Conservation (phyloP, 2,329 filamentous ascomycete species). For the Sporothrix brasiliensis region DNA sequence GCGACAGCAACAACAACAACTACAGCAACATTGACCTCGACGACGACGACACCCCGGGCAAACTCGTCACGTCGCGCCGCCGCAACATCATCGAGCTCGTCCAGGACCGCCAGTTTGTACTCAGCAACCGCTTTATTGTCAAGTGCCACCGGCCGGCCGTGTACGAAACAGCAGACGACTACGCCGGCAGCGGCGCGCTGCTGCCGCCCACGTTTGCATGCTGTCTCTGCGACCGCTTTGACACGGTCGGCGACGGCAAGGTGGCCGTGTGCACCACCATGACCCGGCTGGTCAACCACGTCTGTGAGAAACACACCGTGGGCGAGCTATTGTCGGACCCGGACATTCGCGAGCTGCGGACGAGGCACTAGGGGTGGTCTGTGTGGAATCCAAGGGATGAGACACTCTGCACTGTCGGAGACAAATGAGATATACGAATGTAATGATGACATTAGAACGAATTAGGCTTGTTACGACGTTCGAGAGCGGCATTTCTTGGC, state of each 20-base stretch:
- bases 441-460: not conserved
- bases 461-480: not conserved
- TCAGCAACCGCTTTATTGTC: slow-evolving; percentile 44
- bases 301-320: slow-evolving; percentile 38
- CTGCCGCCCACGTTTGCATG: slow-evolving; percentile 40
- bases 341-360: slow-evolving; percentile 38
- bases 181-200: not conserved
- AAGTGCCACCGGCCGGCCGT: slow-evolving; percentile 45
- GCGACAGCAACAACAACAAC: not conserved
- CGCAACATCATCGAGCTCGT: slow-evolving; percentile 34
- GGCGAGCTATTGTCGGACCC: slow-evolving; percentile 38
- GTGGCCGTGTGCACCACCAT: slow-evolving; percentile 40
- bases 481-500: no score
- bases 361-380: not conserved
- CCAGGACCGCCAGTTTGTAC: slow-evolving; percentile 41
- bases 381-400: not conserved
- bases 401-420: no score
- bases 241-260: not conserved
- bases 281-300: slow-evolving; percentile 42
- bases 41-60: not conserved
- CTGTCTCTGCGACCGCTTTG: slow-evolving; percentile 40
- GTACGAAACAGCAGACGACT: slow-evolving; percentile 30
- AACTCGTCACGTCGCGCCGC: not conserved
- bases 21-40: not conserved
- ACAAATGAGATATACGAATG: not conserved